phyloP scores from a whole-genome alignment of 1,139 yeast species.

The Blastobotrys aristatus region DNA sequence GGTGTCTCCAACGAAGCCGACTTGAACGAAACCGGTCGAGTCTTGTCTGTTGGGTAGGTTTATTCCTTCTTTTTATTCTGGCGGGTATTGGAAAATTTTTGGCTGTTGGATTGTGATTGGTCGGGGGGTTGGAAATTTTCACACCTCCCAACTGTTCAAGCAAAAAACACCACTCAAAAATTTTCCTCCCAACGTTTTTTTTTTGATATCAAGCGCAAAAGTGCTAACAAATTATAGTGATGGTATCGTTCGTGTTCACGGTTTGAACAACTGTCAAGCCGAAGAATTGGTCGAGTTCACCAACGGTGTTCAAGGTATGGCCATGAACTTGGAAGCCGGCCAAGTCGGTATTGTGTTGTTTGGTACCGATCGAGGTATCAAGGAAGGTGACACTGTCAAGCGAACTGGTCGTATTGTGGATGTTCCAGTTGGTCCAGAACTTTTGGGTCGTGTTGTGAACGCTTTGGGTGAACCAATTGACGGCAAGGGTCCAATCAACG shows the following conservation, averaged over 20 bases:
- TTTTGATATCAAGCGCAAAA: too few relatives aligned
- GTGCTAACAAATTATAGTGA: too few relatives aligned
- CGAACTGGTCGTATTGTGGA: conserved; percentile 99
- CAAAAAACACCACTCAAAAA: background rate
- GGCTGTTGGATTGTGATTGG: background rate
- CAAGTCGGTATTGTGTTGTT: conserved; percentile 99
- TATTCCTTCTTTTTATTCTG: too few relatives aligned
- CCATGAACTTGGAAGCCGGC: conserved; percentile 99
- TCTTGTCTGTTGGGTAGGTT: conserved; percentile 90
- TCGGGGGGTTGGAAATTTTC: background rate
- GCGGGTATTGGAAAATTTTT: background rate
- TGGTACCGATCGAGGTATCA: conserved; percentile 98
- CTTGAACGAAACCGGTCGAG: conserved; percentile 99
- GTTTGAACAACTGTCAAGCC: conserved; percentile 99
- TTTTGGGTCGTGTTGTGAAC: conserved; percentile 99
- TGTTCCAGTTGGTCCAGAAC: conserved; percentile 97
- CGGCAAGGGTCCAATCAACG: conserved; percentile 97
- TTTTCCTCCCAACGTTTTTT: too few relatives aligned
- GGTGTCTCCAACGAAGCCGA: conserved; percentile 97
- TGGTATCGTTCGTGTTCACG: conserved; percentile 99
- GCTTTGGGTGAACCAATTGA: conserved; percentile 99
- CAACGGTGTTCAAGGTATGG: conserved; percentile 99
- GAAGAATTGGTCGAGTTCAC: conserved; percentile 99
- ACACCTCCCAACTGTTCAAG: background rate
- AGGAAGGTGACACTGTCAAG: conserved; percentile 99